Evolutionary conservation across 805 yeast genomes (phyloP), one percentile per base, ranked within the genome.

Genomic region (Schizosaccharomyces japonicus): DNA sequence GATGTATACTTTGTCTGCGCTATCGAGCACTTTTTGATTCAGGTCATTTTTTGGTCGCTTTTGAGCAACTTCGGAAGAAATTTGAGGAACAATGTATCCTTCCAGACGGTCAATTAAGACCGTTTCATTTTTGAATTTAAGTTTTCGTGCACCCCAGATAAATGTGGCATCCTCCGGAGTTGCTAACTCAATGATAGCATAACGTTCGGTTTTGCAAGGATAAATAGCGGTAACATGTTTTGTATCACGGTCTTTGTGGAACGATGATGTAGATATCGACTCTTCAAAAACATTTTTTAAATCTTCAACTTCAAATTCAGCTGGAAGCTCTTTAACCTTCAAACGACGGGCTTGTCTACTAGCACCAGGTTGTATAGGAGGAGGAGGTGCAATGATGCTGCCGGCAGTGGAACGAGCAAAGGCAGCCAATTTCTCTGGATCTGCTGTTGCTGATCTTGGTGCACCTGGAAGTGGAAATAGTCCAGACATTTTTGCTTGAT

Each of bases 401-500:
- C 42, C 34, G 39, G 45, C 23, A 34, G 52, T 21, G 32, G 48
- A 29, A 31, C 45, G 46, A 25, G 52, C 49, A 23, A 42, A 45
- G 5, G 33, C 49, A 5, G 49, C 52, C 11, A 49, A 44, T 29
- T 33, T 29, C 8, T 44, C 50, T 10, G 51, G 53, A 47, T 48
- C 54, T 31, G 29, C 47, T 42, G 36, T 52, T 33, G 48, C 46
- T 36, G 36, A 49, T 15, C 52, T 54, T 0, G 75, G 75, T 52
- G 66, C 68, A 3, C 84, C 84, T 1, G 90, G 87, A 15, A 72
- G 64, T 2, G 85, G 82, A 55, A 82, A 83, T 2, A 80, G 59
- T 0, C 94, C 94, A 1, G 82, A 71, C 15, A 79, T 62, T 55
- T 82, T 83, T 4, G 90, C 93, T 50, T 78, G 66, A 51, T 76